Conservation (phyloP, 257 asterid species). For the Fraxinus excelsior region DNA sequence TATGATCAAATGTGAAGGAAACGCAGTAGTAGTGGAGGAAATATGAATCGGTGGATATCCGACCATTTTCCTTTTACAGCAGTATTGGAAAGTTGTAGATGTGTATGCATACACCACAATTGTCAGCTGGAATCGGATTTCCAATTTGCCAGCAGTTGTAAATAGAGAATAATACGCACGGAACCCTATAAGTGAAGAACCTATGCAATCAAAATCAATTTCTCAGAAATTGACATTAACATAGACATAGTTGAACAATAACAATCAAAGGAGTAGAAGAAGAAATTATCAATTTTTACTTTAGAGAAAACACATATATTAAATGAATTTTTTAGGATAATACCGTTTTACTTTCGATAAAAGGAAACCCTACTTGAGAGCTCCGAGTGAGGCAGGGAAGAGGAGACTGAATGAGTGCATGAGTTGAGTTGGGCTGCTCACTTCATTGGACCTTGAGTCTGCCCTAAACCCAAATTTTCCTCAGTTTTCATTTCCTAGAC, state of each 20-base stretch:
- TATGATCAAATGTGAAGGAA: conserved; percentile 37
- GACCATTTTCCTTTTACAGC: conserved; percentile 43
- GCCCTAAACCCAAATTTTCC: background rate
- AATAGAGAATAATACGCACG: background rate
- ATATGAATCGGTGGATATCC: conserved; percentile 48
- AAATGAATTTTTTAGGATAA: too few species aligned
- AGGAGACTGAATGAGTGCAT: background rate
- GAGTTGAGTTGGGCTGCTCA: background rate
- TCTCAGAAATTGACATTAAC: background rate
- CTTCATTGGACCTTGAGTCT: background rate
- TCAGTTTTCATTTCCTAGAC: background rate
- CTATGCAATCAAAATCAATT: background rate
- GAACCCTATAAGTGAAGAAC: background rate
- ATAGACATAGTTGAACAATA: background rate
- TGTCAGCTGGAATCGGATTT: conserved; percentile 18
- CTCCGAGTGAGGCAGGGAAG: background rate
- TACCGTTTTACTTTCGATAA: background rate
- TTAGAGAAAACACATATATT: background rate
- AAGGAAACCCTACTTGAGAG: background rate
- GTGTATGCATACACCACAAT: conserved; percentile 6
- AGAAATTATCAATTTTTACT: too few species aligned
- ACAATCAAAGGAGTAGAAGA: background rate
- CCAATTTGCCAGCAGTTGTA: background rate
- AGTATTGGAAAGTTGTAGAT: background rate
- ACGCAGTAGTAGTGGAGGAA: conserved; percentile 44